Evolutionary conservation across 345 rosid species (phyloP).

Genomic region (Linum usitatissimum): DNA sequence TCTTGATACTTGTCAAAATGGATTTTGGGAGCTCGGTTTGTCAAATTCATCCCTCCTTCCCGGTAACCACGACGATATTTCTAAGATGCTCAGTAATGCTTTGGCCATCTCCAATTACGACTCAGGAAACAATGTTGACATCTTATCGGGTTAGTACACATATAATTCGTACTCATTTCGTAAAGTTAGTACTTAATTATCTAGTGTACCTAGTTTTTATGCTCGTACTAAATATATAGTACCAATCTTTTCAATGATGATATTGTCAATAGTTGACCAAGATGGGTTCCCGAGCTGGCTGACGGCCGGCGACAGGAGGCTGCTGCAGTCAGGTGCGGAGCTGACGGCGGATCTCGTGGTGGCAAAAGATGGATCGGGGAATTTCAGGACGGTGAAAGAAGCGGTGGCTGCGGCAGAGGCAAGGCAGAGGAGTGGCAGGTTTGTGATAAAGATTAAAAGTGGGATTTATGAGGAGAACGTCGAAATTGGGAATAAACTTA

Average conservation of each 20-base stretch:
- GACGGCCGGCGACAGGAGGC: conserved; percentile 48
- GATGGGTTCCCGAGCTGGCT: conserved; percentile 63
- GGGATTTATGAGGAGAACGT: conserved; percentile 63
- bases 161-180: too few relatives aligned
- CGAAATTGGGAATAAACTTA: conserved; percentile 38
- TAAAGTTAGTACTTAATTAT: too few relatives aligned
- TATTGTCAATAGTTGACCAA: background rate
- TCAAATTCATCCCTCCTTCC: conserved; percentile 26
- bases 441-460: conserved; percentile 53
- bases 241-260: too few relatives aligned
- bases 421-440: conserved; percentile 45
- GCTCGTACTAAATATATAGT: too few relatives aligned
- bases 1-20: conserved; percentile 51
- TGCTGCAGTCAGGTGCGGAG: conserved; percentile 38
- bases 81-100: conserved; percentile 50
- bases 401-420: conserved; percentile 57
- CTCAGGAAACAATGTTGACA: conserved; percentile 20
- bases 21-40: conserved; percentile 53
- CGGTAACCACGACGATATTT: conserved; percentile 57
- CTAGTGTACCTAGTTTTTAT: too few relatives aligned
- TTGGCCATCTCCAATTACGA: conserved; percentile 44
- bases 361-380: conserved; percentile 61
- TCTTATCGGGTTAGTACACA: conserved; percentile 6
- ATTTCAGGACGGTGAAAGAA: conserved; percentile 39
- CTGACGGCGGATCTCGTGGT: conserved; percentile 45